Percentiles rank a stretch among this genome's conserved stretches.
These are phyloP conservation scores for Boletus pseudopeckii DNA, from an alignment of 768 basidiomycete species.

Conservation along the genomic window DNA sequence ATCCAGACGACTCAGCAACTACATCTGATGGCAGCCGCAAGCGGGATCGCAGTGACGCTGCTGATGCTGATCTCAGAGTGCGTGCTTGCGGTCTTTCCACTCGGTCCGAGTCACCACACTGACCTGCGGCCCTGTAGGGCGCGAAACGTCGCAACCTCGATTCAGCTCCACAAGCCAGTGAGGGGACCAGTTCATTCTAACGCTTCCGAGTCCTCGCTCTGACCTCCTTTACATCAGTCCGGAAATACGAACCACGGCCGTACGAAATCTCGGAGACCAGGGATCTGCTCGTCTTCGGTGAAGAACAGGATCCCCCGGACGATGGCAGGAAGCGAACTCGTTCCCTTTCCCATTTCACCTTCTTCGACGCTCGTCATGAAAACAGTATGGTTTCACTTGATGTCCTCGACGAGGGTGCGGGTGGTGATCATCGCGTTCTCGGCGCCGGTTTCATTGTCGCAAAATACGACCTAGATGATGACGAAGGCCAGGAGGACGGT, in stretches of 20 bases:
- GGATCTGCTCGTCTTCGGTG: constrained; percentile 38
- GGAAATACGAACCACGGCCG: constrained; percentile 35
- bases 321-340: constrained; percentile 53
- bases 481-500: constrained; percentile 58
- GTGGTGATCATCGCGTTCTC: constrained; percentile 40
- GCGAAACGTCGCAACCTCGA: constrained; percentile 31
- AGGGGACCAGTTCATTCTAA: neutral
- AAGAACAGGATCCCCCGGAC: constrained; percentile 36
- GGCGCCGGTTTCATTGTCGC: constrained; percentile 55
- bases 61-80: constrained; percentile 15
- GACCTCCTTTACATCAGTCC: constrained; percentile 27
- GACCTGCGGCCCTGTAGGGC: constrained; percentile 4
- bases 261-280: constrained; percentile 36
- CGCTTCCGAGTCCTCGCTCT: neutral
- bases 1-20: constrained; percentile 21
- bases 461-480: constrained; percentile 52
- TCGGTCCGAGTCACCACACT: neutral
- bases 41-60: constrained; percentile 18
- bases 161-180: constrained; percentile 13
- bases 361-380: constrained; percentile 53
- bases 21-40: constrained; percentile 31
- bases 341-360: constrained; percentile 50
- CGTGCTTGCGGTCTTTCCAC: neutral
- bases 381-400: constrained; percentile 48
- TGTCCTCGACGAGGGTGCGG: constrained; percentile 44